Percentiles rank a stretch among this genome's conserved stretches.
Conservation (phyloP, 306 rosid genomes). For the Prunus dulcis region DNA sequence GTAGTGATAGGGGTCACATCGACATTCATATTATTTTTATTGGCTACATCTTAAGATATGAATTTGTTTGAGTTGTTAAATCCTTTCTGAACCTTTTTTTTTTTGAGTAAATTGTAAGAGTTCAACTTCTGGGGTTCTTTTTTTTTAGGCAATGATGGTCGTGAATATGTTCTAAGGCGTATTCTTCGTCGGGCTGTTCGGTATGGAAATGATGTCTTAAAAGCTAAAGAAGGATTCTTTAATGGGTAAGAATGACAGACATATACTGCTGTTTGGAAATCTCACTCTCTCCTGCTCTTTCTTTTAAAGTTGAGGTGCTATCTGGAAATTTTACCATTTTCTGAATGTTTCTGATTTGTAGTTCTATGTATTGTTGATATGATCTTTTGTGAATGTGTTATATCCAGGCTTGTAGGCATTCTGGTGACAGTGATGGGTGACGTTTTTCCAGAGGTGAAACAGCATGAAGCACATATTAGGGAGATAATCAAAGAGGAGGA, state of each 20-base stretch:
- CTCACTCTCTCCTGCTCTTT: too few relatives aligned
- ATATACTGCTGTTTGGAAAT: background rate
- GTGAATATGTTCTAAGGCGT: conserved; percentile 95
- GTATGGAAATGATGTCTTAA: conserved; percentile 86
- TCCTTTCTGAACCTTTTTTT: background rate
- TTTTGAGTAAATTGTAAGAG: background rate
- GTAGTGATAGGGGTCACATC: background rate
- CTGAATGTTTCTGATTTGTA: background rate
- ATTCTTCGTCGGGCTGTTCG: conserved; percentile 99
- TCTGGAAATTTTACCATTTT: too few relatives aligned
- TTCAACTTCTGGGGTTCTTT: conserved; percentile 15
- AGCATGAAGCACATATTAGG: conserved; percentile 60
- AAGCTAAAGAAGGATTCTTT: conserved; percentile 92
- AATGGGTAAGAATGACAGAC: conserved; percentile 46
- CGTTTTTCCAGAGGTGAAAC: conserved; percentile 82
- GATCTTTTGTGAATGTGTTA: background rate
- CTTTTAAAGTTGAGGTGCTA: too few relatives aligned
- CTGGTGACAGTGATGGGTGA: conserved; percentile 68
- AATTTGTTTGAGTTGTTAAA: background rate
- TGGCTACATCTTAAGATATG: background rate
- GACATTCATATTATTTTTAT: background rate
- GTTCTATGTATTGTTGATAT: background rate
- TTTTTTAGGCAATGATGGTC: conserved; percentile 85
- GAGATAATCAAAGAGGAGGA: conserved; percentile 84
- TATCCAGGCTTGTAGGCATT: conserved; percentile 67